phyloP scores from a whole-genome alignment of 2,329 filamentous ascomycete species.

The Stachybotrys echinatus region DNA sequence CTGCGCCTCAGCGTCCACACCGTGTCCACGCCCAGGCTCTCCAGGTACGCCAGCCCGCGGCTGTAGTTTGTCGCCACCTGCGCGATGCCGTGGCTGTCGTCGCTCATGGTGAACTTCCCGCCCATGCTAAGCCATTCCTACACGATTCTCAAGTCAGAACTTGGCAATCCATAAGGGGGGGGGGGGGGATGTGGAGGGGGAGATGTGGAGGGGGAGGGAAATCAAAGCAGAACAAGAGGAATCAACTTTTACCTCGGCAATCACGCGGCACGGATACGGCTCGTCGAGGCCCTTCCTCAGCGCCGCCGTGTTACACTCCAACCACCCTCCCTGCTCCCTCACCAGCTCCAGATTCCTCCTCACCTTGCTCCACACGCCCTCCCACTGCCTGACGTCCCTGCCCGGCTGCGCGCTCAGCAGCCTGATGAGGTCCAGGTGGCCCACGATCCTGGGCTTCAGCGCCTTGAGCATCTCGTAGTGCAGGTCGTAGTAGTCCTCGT shows the following conservation, averaged over 20 bases:
- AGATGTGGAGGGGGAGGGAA: background rate
- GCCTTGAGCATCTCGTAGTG: constrained; percentile 75
- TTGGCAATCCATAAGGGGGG: background rate
- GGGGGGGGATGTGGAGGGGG: background rate
- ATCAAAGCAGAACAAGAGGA: background rate
- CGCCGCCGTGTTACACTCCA: constrained; percentile 87
- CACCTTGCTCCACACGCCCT: constrained; percentile 67
- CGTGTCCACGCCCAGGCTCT: constrained; percentile 56
- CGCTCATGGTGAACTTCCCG: constrained; percentile 83
- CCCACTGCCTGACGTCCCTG: constrained; percentile 51
- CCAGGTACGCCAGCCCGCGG: constrained; percentile 65
- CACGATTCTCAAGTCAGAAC: background rate
- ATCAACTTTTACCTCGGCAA: constrained; percentile 60
- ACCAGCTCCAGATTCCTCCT: constrained; percentile 69
- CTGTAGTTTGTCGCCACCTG: constrained; percentile 85
- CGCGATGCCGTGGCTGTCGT: constrained; percentile 86
- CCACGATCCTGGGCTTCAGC: constrained; percentile 72
- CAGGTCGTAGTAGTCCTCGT: constrained; percentile 80
- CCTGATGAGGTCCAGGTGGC: constrained; percentile 90
- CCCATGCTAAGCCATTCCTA: constrained; percentile 67
- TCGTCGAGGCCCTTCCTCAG: constrained; percentile 85
- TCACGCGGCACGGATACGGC: constrained; percentile 76
- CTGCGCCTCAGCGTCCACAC: constrained; percentile 52
- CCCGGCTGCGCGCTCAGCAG: constrained; percentile 68
- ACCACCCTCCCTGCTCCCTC: constrained; percentile 67